Evolutionary conservation across 2,329 filamentous ascomycete genomes (phyloP).

Genomic region (Neonectria magnoliae): DNA sequence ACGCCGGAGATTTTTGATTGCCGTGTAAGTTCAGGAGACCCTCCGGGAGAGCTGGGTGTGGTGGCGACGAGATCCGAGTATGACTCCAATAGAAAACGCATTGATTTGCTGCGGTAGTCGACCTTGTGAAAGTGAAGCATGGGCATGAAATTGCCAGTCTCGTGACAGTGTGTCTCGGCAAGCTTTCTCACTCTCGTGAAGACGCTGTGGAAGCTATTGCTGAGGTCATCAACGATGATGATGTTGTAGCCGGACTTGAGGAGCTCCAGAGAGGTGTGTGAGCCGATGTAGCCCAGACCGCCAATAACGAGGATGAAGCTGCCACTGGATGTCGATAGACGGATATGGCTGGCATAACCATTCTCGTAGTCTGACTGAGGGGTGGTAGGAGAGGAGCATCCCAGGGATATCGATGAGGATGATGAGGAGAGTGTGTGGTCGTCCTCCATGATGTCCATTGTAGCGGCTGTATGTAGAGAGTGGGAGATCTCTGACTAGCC

Average conservation of each 20-base stretch:
- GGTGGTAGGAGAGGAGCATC: slow-evolving; percentile 10
- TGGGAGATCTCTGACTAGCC: not conserved
- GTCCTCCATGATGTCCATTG: not conserved
- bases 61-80: slow-evolving; percentile 40
- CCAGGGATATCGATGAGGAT: slow-evolving; percentile 5
- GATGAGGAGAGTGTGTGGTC: slow-evolving; percentile 11
- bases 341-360: not conserved
- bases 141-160: slow-evolving; percentile 27
- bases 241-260: slow-evolving; percentile 65
- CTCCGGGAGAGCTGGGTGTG: slow-evolving; percentile 21
- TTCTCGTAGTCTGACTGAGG: slow-evolving; percentile 6
- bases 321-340: slow-evolving; percentile 6
- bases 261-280: slow-evolving; percentile 64
- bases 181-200: slow-evolving; percentile 26
- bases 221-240: slow-evolving; percentile 57
- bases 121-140: slow-evolving; percentile 51
- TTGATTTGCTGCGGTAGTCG: slow-evolving; percentile 51
- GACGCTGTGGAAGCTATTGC: slow-evolving; percentile 52
- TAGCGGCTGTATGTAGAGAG: not conserved
- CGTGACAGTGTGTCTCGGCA: slow-evolving; percentile 21
- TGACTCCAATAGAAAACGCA: slow-evolving; percentile 50
- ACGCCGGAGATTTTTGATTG: slow-evolving; percentile 55
- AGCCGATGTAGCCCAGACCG: slow-evolving; percentile 65
- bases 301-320: slow-evolving; percentile 60
- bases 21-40: slow-evolving; percentile 8